Conservation (phyloP, 2,329 filamentous ascomycete genomes). For the Penicillium sp. region DNA sequence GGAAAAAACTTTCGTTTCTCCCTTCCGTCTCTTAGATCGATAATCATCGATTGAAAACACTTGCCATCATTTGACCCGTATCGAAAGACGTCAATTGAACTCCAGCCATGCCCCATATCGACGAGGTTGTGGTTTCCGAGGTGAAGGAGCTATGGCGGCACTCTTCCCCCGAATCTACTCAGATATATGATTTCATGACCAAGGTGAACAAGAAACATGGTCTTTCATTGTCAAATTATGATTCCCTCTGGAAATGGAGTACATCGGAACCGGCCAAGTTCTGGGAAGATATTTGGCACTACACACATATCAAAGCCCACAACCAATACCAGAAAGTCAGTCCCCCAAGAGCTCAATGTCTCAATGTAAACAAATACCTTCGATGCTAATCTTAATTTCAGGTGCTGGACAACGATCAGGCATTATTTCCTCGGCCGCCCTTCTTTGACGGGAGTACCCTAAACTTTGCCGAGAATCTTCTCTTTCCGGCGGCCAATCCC, state of each 20-base stretch:
- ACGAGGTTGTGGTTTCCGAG: constrained; percentile 16
- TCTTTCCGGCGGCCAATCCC: constrained; percentile 69
- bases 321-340: constrained; percentile 54
- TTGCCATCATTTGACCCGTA: too few relatives aligned
- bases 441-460: constrained; percentile 81
- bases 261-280: constrained; percentile 74
- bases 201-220: constrained; percentile 70
- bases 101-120: constrained; percentile 26
- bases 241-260: constrained; percentile 84
- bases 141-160: constrained; percentile 71
- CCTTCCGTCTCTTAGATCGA: background rate
- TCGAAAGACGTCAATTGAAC: too few relatives aligned
- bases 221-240: constrained; percentile 67
- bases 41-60: too few relatives aligned
- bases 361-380: background rate
- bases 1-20: background rate
- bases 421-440: constrained; percentile 83
- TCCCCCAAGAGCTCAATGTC: background rate
- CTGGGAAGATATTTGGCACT: constrained; percentile 86
- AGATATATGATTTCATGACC: constrained; percentile 73
- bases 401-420: constrained; percentile 68
- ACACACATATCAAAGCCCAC: constrained; percentile 74
- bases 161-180: constrained; percentile 66
- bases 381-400: constrained; percentile 38
- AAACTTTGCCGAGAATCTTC: constrained; percentile 94